These are phyloP conservation scores for Ascochyta viciae-villosae DNA, from an alignment of 2,329 filamentous ascomycete species.

Conservation along the genomic window DNA sequence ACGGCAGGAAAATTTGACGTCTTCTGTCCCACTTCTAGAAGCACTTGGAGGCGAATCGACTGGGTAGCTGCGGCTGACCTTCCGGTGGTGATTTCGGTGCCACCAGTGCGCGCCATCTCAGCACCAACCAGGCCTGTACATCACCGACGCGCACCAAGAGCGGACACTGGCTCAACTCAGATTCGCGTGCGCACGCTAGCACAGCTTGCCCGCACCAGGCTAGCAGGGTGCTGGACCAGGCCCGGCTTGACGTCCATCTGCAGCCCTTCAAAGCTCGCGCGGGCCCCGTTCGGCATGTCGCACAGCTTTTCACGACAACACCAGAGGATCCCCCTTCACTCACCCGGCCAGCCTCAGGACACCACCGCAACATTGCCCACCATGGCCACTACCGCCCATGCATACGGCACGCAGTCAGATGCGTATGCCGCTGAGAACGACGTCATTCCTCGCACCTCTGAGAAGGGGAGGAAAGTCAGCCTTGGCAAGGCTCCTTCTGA, in stretches of 20 bases:
- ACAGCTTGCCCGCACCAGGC: slow-evolving; percentile 26
- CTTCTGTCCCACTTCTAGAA: slow-evolving; percentile 27
- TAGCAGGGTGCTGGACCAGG: slow-evolving; percentile 32
- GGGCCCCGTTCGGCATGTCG: slow-evolving; percentile 22
- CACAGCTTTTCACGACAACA: slow-evolving; percentile 30
- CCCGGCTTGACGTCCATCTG: slow-evolving; percentile 35
- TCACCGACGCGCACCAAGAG: slow-evolving; percentile 27
- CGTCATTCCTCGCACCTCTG: slow-evolving; percentile 25
- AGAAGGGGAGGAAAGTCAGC: slow-evolving; percentile 39
- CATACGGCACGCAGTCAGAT: slow-evolving; percentile 44
- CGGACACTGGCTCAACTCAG: slow-evolving; percentile 24
- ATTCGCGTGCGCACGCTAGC: slow-evolving; percentile 28
- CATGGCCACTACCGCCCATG: slow-evolving; percentile 32
- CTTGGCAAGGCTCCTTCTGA: slow-evolving; percentile 32
- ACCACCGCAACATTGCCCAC: slow-evolving; percentile 20
- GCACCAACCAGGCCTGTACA: slow-evolving; percentile 19
- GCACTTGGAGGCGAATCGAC: slow-evolving; percentile 12
- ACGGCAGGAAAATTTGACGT: slow-evolving; percentile 17
- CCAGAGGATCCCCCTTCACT: slow-evolving; percentile 12
- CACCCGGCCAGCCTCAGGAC: slow-evolving; percentile 19
- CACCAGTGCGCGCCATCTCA: slow-evolving; percentile 12
- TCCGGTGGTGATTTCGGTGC: slow-evolving; percentile 27
- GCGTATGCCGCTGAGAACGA: slow-evolving; percentile 44
- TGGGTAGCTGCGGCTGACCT: slow-evolving; percentile 9
- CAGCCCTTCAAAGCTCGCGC: slow-evolving; percentile 38